These are phyloP conservation scores for Eucalyptus erythrocorys DNA, from an alignment of 345 rosid species.

Conservation along the genomic window DNA sequence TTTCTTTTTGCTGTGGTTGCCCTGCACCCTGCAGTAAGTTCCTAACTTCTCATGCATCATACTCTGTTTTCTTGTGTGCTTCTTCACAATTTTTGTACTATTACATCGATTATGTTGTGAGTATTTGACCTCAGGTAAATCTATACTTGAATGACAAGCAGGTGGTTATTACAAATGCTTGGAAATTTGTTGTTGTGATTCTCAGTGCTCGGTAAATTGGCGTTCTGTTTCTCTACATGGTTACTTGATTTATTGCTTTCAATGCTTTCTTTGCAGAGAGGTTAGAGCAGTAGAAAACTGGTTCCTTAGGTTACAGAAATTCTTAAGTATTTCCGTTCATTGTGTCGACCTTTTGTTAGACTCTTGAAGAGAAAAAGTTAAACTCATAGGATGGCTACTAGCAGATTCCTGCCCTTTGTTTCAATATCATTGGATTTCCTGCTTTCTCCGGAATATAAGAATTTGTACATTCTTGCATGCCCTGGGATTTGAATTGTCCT, in stretches of 20 bases:
- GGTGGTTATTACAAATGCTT: not conserved
- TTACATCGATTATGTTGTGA: not conserved
- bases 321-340: not conserved
- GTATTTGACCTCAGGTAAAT: not conserved
- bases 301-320: not conserved
- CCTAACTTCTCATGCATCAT: not conserved
- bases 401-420: not conserved
- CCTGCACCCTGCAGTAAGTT: conserved; percentile 89
- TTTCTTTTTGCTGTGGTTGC: conserved; percentile 75
- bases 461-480: not conserved
- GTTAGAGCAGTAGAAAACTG: not conserved
- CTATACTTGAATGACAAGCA: not conserved
- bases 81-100: not conserved
- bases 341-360: not conserved
- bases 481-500: not conserved
- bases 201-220: not conserved
- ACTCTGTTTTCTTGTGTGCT: not conserved
- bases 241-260: not conserved
- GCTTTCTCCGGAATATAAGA: not conserved
- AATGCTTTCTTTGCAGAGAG: not conserved
- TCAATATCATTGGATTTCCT: not conserved
- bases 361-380: not conserved
- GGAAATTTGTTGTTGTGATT: not conserved
- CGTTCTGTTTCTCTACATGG: not conserved
- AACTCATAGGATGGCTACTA: not conserved